Conservation (phyloP, 192 early-diverging fungal species). For the Funneliformis mosseae region DNA sequence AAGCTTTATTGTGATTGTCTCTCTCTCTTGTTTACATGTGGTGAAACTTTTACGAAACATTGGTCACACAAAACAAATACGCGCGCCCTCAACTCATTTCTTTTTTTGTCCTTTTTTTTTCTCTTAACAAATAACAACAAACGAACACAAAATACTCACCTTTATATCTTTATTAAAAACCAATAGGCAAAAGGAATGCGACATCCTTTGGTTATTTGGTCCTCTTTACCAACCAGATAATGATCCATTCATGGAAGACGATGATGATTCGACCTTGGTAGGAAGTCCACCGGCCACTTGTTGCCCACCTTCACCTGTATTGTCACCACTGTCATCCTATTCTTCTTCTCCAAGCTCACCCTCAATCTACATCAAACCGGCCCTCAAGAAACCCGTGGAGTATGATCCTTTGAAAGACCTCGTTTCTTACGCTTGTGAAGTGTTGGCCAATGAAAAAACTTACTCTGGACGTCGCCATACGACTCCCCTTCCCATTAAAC, state of each 20-base stretch:
- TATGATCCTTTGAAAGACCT: conserved; percentile 26
- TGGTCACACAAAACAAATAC: neutral
- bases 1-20: too few species aligned
- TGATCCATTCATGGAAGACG: conserved; percentile 28
- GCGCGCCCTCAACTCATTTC: neutral
- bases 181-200: conserved; percentile 34
- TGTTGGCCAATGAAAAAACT: neutral
- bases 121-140: neutral
- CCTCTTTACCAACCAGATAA: conserved; percentile 31
- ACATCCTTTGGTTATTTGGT: conserved; percentile 32
- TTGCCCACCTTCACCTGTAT: conserved; percentile 7
- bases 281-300: conserved; percentile 20
- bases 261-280: conserved; percentile 22
- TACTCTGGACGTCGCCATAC: neutral
- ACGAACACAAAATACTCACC: neutral
- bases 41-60: neutral
- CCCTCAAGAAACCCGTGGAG: conserved; percentile 29
- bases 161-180: neutral
- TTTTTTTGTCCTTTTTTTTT: conserved; percentile 6
- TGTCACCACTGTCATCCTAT: neutral
- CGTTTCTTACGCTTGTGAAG: conserved; percentile 6
- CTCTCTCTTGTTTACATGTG: too few species aligned
- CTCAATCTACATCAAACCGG: conserved; percentile 16
- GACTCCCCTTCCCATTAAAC: neutral
- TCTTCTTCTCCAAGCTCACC: conserved; percentile 10